Percentiles rank a stretch among this genome's conserved stretches.
These are phyloP conservation scores for Lactifluus echinatus DNA, from an alignment of 768 basidiomycete genomes.

Conservation along the genomic window DNA sequence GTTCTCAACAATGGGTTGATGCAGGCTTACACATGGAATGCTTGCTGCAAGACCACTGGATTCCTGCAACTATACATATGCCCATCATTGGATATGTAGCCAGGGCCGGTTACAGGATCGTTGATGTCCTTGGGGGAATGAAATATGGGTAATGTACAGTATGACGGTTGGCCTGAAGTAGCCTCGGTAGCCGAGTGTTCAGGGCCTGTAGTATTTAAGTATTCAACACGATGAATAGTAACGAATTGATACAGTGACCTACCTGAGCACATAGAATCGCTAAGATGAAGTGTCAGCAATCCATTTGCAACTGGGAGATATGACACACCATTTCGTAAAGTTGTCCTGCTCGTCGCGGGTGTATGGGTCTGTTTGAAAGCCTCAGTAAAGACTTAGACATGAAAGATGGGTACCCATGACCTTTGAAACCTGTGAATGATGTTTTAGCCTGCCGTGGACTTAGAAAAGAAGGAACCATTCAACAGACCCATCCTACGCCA, in stretches of 20 bases:
- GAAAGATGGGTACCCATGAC: too few relatives aligned
- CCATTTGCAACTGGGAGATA: not conserved
- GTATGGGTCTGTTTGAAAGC: conserved; percentile 40
- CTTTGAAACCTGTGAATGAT: conserved; percentile 41
- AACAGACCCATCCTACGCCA: conserved; percentile 49
- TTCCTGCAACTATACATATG: too few relatives aligned
- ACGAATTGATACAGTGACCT: not conserved
- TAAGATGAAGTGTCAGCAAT: conserved; percentile 17
- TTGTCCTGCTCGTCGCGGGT: conserved; percentile 43
- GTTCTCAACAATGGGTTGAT: too few relatives aligned
- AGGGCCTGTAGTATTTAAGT: conserved; percentile 30
- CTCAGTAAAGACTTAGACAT: not conserved
- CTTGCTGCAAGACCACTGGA: too few relatives aligned
- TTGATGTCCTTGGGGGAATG: conserved; percentile 32
- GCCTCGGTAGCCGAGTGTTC: conserved; percentile 35
- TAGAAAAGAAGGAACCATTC: conserved; percentile 1
- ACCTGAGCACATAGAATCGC: conserved; percentile 48
- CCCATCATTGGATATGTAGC: conserved; percentile 51
- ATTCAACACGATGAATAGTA: too few relatives aligned
- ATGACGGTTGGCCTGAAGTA: conserved; percentile 39
- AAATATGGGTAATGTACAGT: conserved; percentile 46
- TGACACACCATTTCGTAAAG: conserved; percentile 44
- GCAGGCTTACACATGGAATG: too few relatives aligned
- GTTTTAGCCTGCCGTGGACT: not conserved
- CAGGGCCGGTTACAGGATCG: conserved; percentile 25